Conservation (phyloP, 1,284 basidiomycete species). For the Coriolopsis trogii region DNA sequence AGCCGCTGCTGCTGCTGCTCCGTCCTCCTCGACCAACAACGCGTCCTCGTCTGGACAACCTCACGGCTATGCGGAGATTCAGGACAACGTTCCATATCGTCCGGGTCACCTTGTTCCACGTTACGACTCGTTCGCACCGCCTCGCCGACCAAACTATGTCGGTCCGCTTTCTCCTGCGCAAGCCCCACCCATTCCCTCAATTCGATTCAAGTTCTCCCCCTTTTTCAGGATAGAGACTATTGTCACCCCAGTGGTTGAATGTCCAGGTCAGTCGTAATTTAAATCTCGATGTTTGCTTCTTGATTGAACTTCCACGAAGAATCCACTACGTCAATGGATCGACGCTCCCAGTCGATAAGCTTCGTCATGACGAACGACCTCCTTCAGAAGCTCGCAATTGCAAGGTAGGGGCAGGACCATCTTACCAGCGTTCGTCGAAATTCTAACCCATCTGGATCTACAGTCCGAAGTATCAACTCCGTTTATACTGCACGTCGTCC, state of each 20-base stretch:
- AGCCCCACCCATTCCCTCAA: slow-evolving; percentile 29
- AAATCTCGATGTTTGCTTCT: not conserved
- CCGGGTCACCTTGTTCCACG: slow-evolving; percentile 36
- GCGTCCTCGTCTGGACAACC: no score
- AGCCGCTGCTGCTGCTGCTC: not conserved
- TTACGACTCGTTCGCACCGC: slow-evolving; percentile 67
- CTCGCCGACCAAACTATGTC: slow-evolving; percentile 47
- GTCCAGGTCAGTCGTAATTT: slow-evolving; percentile 58
- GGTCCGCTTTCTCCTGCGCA: slow-evolving; percentile 32
- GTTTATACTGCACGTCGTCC: slow-evolving; percentile 92
- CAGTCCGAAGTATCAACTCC: slow-evolving; percentile 78
- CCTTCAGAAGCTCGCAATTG: slow-evolving; percentile 63
- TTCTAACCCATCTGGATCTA: no score
- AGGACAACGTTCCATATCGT: slow-evolving; percentile 17
- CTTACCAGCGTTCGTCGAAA: not conserved
- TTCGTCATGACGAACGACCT: slow-evolving; percentile 72
- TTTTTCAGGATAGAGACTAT: slow-evolving; percentile 73
- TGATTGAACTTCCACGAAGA: slow-evolving; percentile 47
- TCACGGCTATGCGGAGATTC: slow-evolving; percentile 17
- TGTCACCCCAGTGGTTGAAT: slow-evolving; percentile 66
- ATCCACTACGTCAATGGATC: slow-evolving; percentile 75
- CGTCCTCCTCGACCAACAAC: slow-evolving; percentile 11
- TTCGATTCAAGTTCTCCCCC: slow-evolving; percentile 80
- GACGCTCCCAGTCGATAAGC: slow-evolving; percentile 60
- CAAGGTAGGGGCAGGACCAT: no score